Conservation (phyloP, 2,329 filamentous ascomycete genomes). For the Colletotrichum sp. region DNA sequence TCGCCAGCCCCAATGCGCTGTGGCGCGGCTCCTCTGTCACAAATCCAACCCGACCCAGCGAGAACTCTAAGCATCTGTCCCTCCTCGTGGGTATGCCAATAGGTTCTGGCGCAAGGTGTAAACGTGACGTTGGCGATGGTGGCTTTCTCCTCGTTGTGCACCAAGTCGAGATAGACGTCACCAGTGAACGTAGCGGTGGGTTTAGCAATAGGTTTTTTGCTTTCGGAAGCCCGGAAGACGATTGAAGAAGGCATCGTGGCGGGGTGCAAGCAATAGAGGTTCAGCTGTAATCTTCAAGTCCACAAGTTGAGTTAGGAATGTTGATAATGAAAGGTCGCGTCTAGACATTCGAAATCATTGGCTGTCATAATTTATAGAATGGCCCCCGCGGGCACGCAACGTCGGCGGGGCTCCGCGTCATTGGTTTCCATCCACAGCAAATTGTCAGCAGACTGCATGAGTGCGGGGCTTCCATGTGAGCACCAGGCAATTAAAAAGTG, state of each 20-base stretch:
- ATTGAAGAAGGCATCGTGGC: not conserved
- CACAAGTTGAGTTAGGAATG: not conserved
- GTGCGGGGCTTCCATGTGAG: not conserved
- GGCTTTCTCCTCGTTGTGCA: not conserved
- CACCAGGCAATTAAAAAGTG: not conserved
- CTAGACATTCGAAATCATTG: not conserved
- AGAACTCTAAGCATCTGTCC: slow-evolving; percentile 46
- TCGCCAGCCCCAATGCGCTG: slow-evolving; percentile 41
- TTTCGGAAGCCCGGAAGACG: not conserved
- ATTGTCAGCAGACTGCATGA: not conserved
- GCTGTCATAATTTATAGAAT: not conserved
- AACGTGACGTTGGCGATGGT: slow-evolving; percentile 39
- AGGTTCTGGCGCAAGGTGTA: slow-evolving; percentile 44
- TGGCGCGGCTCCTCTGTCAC: slow-evolving; percentile 42
- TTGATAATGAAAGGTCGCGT: not conserved
- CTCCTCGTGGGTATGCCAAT: slow-evolving; percentile 50
- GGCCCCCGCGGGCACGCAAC: not conserved
- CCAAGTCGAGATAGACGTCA: not conserved
- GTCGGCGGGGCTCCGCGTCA: not conserved
- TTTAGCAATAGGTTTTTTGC: not conserved
- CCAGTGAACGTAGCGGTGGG: not conserved
- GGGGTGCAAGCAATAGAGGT: not conserved
- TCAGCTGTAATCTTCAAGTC: not conserved
- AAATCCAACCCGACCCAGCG: slow-evolving; percentile 44
- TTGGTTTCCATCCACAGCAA: not conserved